Conservation (phyloP, 805 yeast genomes). For the Kurtzmaniella fragi region DNA sequence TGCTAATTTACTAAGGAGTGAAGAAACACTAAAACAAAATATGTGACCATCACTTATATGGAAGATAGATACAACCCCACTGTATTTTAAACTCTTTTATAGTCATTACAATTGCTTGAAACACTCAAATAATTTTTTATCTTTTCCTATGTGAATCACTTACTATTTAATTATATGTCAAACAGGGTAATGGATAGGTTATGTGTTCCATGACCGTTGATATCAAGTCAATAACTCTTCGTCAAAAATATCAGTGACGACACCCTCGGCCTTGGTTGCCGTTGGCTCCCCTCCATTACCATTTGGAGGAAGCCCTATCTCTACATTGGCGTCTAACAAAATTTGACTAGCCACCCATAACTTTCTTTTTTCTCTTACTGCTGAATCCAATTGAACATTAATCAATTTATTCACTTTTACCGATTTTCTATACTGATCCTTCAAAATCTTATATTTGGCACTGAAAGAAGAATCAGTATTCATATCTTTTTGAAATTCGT, state of each 20-base stretch:
- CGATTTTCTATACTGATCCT: conserved; percentile 31
- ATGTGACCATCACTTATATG: too few relatives aligned
- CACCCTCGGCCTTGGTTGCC: conserved; percentile 1
- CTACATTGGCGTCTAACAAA: conserved; percentile 38
- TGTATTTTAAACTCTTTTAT: too few relatives aligned
- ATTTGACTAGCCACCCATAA: conserved; percentile 39
- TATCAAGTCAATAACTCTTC: conserved; percentile 6
- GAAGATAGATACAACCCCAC: too few relatives aligned
- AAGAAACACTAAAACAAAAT: too few relatives aligned
- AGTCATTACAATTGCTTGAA: too few relatives aligned
- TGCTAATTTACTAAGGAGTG: too few relatives aligned
- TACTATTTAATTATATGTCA: too few relatives aligned
- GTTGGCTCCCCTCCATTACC: conserved; percentile 3
- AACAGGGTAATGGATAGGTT: too few relatives aligned
- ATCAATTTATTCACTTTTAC: conserved; percentile 33
- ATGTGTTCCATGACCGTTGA: too few relatives aligned
- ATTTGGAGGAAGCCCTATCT: conserved; percentile 28
- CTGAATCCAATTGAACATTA: conserved; percentile 18
- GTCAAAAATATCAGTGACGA: conserved; percentile 7
- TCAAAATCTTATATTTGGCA: conserved; percentile 20
- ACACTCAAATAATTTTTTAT: too few relatives aligned
- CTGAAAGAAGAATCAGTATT: conserved; percentile 9
- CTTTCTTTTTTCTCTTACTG: conserved; percentile 27
- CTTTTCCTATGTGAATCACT: too few relatives aligned
- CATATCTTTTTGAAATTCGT: background rate